These are phyloP conservation scores for Davidsoniella virescens DNA, from an alignment of 2,329 filamentous ascomycete species.

Conservation along the genomic window DNA sequence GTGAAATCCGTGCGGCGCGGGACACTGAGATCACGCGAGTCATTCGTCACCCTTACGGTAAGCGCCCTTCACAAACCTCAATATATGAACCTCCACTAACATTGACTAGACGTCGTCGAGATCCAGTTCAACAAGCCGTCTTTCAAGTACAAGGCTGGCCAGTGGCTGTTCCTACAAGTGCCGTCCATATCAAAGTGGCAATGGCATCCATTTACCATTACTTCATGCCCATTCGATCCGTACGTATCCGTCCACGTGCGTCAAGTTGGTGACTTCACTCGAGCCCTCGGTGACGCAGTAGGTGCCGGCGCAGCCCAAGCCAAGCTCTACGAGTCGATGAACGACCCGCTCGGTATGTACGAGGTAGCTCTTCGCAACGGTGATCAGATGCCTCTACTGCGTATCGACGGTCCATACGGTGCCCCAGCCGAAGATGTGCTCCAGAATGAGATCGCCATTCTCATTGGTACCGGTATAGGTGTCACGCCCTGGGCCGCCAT, in stretches of 20 bases:
- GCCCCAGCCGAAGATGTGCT: constrained; percentile 97
- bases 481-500: constrained; percentile 79
- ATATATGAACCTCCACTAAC: constrained; percentile 18
- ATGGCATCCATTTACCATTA: constrained; percentile 99
- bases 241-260: constrained; percentile 91
- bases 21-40: constrained; percentile 85
- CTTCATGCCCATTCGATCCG: constrained; percentile 87
- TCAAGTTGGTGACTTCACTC: constrained; percentile 93
- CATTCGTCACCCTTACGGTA: constrained; percentile 86
- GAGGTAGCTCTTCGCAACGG: constrained; percentile 90
- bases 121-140: constrained; percentile 93
- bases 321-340: constrained; percentile 55
- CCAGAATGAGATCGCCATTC: constrained; percentile 73
- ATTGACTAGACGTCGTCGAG: constrained; percentile 63
- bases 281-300: constrained; percentile 84
- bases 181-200: constrained; percentile 77
- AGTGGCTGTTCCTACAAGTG: constrained; percentile 94
- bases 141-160: constrained; percentile 95
- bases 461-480: constrained; percentile 75
- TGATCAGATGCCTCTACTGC: constrained; percentile 75
- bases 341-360: constrained; percentile 88
- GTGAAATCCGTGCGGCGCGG: constrained; percentile 71
- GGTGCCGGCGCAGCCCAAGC: constrained; percentile 76
- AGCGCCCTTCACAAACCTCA: constrained; percentile 17
- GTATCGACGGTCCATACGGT: constrained; percentile 90